Conservation (phyloP, 2,329 filamentous ascomycete species). For the Colletotrichum brevisporum region DNA sequence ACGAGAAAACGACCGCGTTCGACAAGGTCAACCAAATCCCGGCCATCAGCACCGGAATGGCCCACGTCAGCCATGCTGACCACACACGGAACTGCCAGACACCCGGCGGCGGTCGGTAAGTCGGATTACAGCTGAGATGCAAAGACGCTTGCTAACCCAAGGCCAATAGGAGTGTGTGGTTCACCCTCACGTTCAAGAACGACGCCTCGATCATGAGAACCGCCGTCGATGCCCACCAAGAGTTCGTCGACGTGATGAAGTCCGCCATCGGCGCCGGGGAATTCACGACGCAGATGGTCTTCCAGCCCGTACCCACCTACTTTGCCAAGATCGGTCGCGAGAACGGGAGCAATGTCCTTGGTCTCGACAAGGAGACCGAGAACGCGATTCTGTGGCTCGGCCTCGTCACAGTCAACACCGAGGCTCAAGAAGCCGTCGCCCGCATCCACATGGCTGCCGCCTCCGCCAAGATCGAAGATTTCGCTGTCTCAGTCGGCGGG, state of each 20-base stretch:
- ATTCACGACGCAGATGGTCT: slow-evolving; percentile 46
- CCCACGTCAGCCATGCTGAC: slow-evolving; percentile 7
- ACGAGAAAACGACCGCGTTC: slow-evolving; percentile 21
- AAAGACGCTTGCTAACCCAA: slow-evolving; percentile 37
- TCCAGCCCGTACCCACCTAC: slow-evolving; percentile 56
- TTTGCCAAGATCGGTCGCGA: slow-evolving; percentile 48
- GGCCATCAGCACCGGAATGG: slow-evolving; percentile 14
- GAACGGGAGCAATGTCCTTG: slow-evolving; percentile 58
- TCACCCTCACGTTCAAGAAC: slow-evolving; percentile 36
- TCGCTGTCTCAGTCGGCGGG: slow-evolving; percentile 27
- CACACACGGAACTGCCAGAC: not conserved
- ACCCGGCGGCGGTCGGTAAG: slow-evolving; percentile 2
- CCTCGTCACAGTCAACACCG: slow-evolving; percentile 20
- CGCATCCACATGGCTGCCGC: slow-evolving; percentile 12
- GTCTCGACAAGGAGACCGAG: slow-evolving; percentile 45
- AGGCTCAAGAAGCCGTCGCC: slow-evolving; percentile 13
- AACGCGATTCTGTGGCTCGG: slow-evolving; percentile 18
- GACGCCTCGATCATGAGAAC: slow-evolving; percentile 45
- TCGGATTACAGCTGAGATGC: accelerated
- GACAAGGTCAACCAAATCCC: slow-evolving; percentile 9
- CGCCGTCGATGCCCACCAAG: slow-evolving; percentile 46
- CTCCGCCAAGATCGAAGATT: slow-evolving; percentile 28
- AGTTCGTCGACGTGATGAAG: slow-evolving; percentile 39
- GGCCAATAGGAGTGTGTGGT: slow-evolving; percentile 45
- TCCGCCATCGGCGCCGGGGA: slow-evolving; percentile 30